phyloP scores from a whole-genome alignment of 2,329 filamentous ascomycete species.

The Zasmidium cellare region DNA sequence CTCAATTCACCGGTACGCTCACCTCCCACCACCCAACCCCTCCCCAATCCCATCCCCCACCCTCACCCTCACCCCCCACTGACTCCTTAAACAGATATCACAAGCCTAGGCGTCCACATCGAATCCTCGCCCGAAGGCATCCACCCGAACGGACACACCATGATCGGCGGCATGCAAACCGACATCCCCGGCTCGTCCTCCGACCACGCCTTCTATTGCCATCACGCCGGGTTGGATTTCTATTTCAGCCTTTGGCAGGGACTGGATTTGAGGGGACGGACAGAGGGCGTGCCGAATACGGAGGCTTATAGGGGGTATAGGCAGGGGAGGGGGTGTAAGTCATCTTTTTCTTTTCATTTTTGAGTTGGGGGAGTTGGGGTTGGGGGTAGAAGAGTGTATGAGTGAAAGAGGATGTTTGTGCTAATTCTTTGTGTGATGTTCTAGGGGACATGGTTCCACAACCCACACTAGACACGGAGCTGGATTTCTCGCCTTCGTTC shows the following conservation, averaged over 20 bases:
- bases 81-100: not conserved
- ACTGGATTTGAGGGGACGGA: slow-evolving; percentile 37
- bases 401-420: not conserved
- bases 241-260: slow-evolving; percentile 53
- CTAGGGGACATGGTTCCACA: not conserved
- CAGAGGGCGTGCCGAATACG: not conserved
- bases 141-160: slow-evolving; percentile 9
- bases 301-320: not conserved
- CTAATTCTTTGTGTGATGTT: not conserved
- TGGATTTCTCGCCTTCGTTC: slow-evolving; percentile 1
- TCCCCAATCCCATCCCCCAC: no score
- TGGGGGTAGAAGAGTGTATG: no score
- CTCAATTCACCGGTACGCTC: slow-evolving; percentile 11
- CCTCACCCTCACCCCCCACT: not conserved
- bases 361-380: no score
- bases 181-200: slow-evolving; percentile 46
- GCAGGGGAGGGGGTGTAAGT: not conserved
- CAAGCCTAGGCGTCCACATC: slow-evolving; percentile 7
- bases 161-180: slow-evolving; percentile 44
- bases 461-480: not conserved
- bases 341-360: not conserved
- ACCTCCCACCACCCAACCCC: no score
- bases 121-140: slow-evolving; percentile 13
- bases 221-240: slow-evolving; percentile 46
- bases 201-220: slow-evolving; percentile 51